Conservation (phyloP, 352 stramenopile species). For the Pythium brachiatum region DNA sequence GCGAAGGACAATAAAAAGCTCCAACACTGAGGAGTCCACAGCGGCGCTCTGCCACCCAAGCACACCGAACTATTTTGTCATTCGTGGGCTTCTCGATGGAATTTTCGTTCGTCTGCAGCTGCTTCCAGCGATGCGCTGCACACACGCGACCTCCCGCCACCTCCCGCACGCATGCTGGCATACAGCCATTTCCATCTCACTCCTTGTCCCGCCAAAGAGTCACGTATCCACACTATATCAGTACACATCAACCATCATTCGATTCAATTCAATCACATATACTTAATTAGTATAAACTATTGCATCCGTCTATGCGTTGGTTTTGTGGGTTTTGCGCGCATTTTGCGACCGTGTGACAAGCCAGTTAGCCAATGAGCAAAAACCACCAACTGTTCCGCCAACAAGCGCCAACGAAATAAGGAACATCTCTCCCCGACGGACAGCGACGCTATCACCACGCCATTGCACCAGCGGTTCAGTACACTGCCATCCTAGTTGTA, state of each 20-base stretch:
- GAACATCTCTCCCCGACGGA: slow-evolving; percentile 3
- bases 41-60: background rate
- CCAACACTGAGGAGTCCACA: too few species aligned
- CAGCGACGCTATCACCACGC: background rate
- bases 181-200: background rate
- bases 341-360: slow-evolving; percentile 6
- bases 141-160: background rate
- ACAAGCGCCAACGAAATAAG: slow-evolving; percentile 5
- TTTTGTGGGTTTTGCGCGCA: background rate
- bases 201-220: background rate
- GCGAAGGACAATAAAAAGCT: too few species aligned
- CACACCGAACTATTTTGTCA: background rate
- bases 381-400: background rate
- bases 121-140: slow-evolving; percentile 1
- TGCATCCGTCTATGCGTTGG: too few species aligned
- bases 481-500: too few species aligned
- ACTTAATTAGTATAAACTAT: too few species aligned
- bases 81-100: background rate
- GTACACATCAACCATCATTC: too few species aligned
- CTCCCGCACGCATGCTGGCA: background rate
- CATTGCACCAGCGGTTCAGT: background rate
- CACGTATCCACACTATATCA: slow-evolving; percentile 3
- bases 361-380: slow-evolving; percentile 4
- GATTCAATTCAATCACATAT: background rate
- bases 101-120: background rate